phyloP scores from a whole-genome alignment of 352 stramenopile species.

The Pythium pyrilobum region DNA sequence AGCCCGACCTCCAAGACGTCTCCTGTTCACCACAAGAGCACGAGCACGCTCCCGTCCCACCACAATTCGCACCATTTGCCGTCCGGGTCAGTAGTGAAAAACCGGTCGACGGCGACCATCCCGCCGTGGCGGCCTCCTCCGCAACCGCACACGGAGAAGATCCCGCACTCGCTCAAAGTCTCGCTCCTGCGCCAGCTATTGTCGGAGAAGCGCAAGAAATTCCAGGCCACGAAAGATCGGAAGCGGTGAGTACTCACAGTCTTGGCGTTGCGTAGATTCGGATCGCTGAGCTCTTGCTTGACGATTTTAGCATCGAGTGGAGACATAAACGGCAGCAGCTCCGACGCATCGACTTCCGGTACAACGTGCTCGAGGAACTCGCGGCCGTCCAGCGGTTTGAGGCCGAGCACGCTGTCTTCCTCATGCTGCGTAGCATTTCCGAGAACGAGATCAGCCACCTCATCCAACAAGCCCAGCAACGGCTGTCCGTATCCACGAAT shows the following conservation, averaged over 20 bases:
- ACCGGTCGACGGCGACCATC: background rate
- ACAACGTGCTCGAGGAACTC: constrained; percentile 68
- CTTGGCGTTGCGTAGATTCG: no score
- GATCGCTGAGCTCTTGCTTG: no score
- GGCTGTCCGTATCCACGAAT: constrained; percentile 7
- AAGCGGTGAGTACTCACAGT: constrained; percentile 23
- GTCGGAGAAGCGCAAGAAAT: constrained; percentile 53
- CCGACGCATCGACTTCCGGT: constrained; percentile 51
- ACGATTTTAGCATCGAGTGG: constrained; percentile 39
- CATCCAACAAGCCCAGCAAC: constrained; percentile 37
- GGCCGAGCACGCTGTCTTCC: constrained; percentile 54
- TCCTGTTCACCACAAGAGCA: constrained; percentile 10
- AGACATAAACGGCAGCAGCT: constrained; percentile 37
- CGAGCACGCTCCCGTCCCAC: background rate
- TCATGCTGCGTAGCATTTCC: constrained; percentile 55
- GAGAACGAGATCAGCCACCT: constrained; percentile 56
- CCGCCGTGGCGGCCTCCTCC: constrained; percentile 3
- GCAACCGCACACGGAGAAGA: constrained; percentile 27
- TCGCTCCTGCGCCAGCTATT: constrained; percentile 45
- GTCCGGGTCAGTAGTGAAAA: background rate
- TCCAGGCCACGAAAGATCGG: constrained; percentile 34
- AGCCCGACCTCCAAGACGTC: constrained; percentile 6
- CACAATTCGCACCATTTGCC: background rate
- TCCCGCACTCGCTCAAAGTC: constrained; percentile 49
- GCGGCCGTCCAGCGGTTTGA: constrained; percentile 56